Evolutionary conservation across 2,329 filamentous ascomycete species (phyloP), one percentile per base, ranked within the genome.

Genomic region (Graphiopsis chlorocephala): DNA sequence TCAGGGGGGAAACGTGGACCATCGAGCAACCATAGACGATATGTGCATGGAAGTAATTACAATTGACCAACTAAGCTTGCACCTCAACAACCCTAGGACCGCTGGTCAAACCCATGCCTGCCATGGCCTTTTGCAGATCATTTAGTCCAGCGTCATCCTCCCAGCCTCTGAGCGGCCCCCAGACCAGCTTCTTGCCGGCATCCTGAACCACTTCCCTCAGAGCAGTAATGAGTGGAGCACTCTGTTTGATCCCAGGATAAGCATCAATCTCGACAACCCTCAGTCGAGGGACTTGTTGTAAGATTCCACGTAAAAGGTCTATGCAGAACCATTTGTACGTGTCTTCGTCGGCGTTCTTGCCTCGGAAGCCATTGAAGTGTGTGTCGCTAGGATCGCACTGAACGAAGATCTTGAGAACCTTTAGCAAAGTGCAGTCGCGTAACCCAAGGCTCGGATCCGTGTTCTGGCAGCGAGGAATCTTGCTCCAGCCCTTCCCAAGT

Each of bases 321-420:
- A 82, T 78, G 28, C 85, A 88, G 72, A 92, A 93, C 5, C 76
- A 76, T 66, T 91, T 90, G 72, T 91, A 93, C 68, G 90, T 92
- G 1, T 88, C 85, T 28, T 88, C 84, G 1, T 83, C 82, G 28
- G 84, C 83, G 48, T 70, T 69, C 28, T 68, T 66, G 20, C 75
- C 75, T 15, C 89, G 84, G 71, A 90, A 93, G 0, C 89, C 90
- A 63, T 85, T 84, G 70, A 91, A 92, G 23, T 87, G 79, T 29
- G 81, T 82, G 61, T 87, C 75, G 59, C 78, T 90, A 0, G 90
- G 90, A 71, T 93, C 90, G 68, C 85, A 85, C 75, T 93, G 87
- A 26, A 92, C 85, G 72, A 90, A 90, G 12, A 93, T 84, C 28
- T 83, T 85, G 56, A 93, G 74, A 15, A 80, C 81, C 31, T 83